A percentile compares a stretch with the other conserved stretches of the same genome.
phyloP scores from a whole-genome alignment of 108 stramenopile genomes.

The Tribonema minus region DNA sequence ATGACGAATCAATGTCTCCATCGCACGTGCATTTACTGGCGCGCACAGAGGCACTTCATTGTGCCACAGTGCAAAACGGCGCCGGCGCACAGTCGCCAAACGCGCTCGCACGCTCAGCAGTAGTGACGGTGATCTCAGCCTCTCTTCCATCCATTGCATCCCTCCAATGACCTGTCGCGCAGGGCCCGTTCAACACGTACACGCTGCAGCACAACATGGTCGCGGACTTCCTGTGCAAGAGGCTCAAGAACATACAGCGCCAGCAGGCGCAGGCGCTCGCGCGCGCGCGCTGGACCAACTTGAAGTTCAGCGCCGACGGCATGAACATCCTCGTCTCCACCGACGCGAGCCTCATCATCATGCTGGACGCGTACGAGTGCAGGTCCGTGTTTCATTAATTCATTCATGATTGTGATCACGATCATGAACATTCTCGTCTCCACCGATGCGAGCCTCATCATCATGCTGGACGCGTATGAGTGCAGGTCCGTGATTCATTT shows the following conservation, averaged over 20 bases:
- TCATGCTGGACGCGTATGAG: constrained; percentile 47
- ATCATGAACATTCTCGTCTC: constrained; percentile 48
- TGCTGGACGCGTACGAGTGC: constrained; percentile 44
- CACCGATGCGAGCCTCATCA: constrained; percentile 40
- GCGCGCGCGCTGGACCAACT: constrained; percentile 47
- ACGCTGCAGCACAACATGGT: constrained; percentile 41
- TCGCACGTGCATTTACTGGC: too few species aligned
- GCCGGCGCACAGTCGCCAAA: too few species aligned
- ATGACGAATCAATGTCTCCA: too few species aligned
- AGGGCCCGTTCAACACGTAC: constrained; percentile 49
- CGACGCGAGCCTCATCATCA: constrained; percentile 34
- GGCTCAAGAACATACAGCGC: constrained; percentile 11
- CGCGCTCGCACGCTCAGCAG: too few species aligned
- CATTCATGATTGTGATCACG: too few species aligned
- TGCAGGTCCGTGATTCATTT: neutral
- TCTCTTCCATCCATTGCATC: too few species aligned
- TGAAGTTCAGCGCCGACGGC: constrained; percentile 54
- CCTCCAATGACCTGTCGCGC: too few species aligned
- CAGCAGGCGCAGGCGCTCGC: constrained; percentile 38
- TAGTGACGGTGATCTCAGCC: too few species aligned
- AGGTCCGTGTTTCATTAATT: neutral
- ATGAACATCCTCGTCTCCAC: constrained; percentile 52
- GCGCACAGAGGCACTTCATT: too few species aligned
- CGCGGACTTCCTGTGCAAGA: neutral
- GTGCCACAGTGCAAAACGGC: too few species aligned